Conservation (phyloP, 139 green algal species). For the Raphidocelis subcapitata region DNA sequence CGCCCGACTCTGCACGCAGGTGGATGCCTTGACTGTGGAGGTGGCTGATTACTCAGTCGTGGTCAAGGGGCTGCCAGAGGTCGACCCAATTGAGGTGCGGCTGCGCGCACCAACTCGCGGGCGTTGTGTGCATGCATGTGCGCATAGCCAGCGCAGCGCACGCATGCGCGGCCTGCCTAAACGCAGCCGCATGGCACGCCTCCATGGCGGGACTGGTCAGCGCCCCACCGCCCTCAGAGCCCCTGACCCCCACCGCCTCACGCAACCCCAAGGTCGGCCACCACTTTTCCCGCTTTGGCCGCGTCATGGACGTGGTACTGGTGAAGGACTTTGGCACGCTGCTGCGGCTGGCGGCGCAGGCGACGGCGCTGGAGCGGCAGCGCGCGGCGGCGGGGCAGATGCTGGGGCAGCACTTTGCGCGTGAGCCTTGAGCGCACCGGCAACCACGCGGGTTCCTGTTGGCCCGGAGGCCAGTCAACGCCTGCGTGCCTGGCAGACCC, state of each 20-base stretch:
- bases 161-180: background rate
- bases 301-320: slow-evolving; percentile 55
- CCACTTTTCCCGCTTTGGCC: slow-evolving; percentile 42
- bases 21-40: slow-evolving; percentile 26
- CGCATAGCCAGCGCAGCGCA: background rate
- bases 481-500: too few relatives aligned
- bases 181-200: too few relatives aligned
- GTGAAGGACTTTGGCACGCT: slow-evolving; percentile 45
- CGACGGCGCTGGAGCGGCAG: slow-evolving; percentile 37
- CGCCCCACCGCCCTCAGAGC: too few relatives aligned
- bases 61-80: slow-evolving; percentile 44
- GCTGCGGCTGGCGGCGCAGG: slow-evolving; percentile 24
- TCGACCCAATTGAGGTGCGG: slow-evolving; percentile 27
- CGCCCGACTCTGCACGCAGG: background rate
- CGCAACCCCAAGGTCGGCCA: slow-evolving; percentile 32
- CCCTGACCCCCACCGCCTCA: background rate
- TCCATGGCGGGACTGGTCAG: too few relatives aligned
- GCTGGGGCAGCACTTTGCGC: background rate
- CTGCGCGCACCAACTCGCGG: background rate
- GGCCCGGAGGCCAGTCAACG: too few relatives aligned
- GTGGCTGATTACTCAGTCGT: slow-evolving; percentile 44
- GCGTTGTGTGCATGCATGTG: background rate
- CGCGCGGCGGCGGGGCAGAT: background rate
- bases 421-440: too few relatives aligned
- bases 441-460: slow-evolving; percentile 12